phyloP scores from a whole-genome alignment of 768 basidiomycete genomes.

The Hygrophorus pudorinus region DNA sequence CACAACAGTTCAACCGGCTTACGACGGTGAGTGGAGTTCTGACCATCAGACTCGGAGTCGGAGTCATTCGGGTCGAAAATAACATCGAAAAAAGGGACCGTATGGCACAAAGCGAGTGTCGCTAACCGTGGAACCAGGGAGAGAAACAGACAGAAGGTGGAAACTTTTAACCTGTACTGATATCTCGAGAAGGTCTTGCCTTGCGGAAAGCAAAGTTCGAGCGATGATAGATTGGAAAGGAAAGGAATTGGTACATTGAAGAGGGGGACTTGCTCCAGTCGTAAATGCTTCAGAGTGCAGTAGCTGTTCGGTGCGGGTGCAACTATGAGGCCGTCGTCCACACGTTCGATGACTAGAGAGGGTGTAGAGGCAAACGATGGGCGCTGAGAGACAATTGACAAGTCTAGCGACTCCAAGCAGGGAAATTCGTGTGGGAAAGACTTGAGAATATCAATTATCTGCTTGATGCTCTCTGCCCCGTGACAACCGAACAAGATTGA shows the following conservation, averaged over 20 bases:
- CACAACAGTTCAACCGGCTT: constrained; percentile 7
- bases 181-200: constrained; percentile 12
- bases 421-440: background rate
- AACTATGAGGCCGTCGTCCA: background rate
- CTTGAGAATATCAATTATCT: constrained; percentile 13
- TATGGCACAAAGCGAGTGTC: constrained; percentile 32
- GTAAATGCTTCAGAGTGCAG: constrained; percentile 23
- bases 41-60: too few relatives aligned
- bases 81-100: constrained; percentile 28
- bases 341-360: too few relatives aligned
- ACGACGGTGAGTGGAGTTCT: background rate
- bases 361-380: too few relatives aligned
- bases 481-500: constrained; percentile 15
- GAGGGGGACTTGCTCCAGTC: constrained; percentile 32
- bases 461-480: constrained; percentile 10
- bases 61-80: background rate
- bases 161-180: constrained; percentile 29
- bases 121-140: constrained; percentile 28
- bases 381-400: too few relatives aligned
- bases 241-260: constrained; percentile 26
- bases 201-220: constrained; percentile 32
- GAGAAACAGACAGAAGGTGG: constrained; percentile 27
- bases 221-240: constrained; percentile 27
- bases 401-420: background rate
- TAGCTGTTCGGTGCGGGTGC: constrained; percentile 7